A percentile compares a stretch with the other conserved stretches of the same genome.
These are phyloP conservation scores for Sclerotinia sclerotiorum DNA, from an alignment of 2,329 filamentous ascomycete species.

Conservation along the genomic window DNA sequence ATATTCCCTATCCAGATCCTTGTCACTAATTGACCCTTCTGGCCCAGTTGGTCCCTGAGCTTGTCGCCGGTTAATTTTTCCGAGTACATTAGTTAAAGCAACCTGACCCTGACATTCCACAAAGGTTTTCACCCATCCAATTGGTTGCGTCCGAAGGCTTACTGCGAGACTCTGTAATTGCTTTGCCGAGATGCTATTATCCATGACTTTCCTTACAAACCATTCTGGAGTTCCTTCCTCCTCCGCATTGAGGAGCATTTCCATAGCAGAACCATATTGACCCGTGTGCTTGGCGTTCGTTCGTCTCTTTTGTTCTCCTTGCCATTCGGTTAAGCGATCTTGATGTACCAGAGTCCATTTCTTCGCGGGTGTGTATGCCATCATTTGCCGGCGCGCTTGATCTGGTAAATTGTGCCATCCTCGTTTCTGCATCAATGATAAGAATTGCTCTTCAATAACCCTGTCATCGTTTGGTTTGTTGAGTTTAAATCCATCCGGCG, in stretches of 20 bases:
- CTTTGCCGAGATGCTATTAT: slow-evolving; percentile 89
- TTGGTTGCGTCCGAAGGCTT: slow-evolving; percentile 91
- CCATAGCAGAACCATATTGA: slow-evolving; percentile 65
- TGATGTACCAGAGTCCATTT: slow-evolving; percentile 98
- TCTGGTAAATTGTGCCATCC: slow-evolving; percentile 97
- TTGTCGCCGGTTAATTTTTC: slow-evolving; percentile 90
- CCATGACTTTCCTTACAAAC: slow-evolving; percentile 97
- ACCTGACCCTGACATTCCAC: slow-evolving; percentile 97
- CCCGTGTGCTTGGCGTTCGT: slow-evolving; percentile 70
- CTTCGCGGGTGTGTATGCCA: slow-evolving; percentile 88
- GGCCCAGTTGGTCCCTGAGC: slow-evolving; percentile 61
- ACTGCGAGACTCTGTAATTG: slow-evolving; percentile 91
- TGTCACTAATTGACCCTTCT: slow-evolving; percentile 56
- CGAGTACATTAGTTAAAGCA: slow-evolving; percentile 87
- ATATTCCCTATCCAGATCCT: slow-evolving; percentile 75
- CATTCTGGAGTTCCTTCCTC: slow-evolving; percentile 96
- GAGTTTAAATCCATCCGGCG: slow-evolving; percentile 53
- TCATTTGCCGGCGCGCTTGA: slow-evolving; percentile 91
- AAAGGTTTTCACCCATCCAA: slow-evolving; percentile 95
- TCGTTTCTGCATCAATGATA: slow-evolving; percentile 93
- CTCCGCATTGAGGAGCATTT: slow-evolving; percentile 76
- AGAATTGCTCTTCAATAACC: slow-evolving; percentile 86
- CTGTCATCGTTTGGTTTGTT: slow-evolving; percentile 76
- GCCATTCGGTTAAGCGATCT: slow-evolving; percentile 88
- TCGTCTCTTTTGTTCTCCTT: slow-evolving; percentile 88